phyloP scores from a whole-genome alignment of 2,329 filamentous ascomycete genomes.

The Fusarium sp. region DNA sequence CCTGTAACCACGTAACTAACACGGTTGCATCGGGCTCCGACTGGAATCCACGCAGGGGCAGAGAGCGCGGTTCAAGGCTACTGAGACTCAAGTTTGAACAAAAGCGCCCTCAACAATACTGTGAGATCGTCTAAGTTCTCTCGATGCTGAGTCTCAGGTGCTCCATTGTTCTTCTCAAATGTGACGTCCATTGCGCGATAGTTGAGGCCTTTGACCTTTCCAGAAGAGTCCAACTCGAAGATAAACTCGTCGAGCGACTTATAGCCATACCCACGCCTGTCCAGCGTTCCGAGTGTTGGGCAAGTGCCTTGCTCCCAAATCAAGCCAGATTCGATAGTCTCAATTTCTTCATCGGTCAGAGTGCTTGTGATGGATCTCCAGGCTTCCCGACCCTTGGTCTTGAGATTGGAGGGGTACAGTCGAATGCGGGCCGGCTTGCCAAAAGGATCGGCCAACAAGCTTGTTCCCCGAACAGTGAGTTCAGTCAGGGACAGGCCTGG shows the following conservation, averaged over 20 bases:
- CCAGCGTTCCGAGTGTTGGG: not conserved
- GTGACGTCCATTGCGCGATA: not conserved
- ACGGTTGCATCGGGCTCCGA: too few species aligned
- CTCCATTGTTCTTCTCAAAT: too few species aligned
- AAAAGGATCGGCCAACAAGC: too few species aligned
- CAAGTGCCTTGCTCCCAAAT: not conserved
- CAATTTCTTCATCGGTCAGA: not conserved
- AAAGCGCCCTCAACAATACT: not conserved
- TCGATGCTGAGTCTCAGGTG: too few species aligned
- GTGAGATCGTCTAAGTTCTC: not conserved
- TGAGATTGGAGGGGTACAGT: not conserved
- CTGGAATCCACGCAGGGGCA: too few species aligned
- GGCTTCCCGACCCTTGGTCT: not conserved
- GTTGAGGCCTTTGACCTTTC: not conserved
- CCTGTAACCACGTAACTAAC: too few species aligned
- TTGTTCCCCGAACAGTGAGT: too few species aligned
- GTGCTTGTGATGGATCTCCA: not conserved
- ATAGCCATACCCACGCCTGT: not conserved
- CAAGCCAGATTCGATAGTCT: not conserved
- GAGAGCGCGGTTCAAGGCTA: too few species aligned
- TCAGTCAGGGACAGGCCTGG: not conserved
- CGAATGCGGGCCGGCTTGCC: too few species aligned
- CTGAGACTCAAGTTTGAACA: too few species aligned
- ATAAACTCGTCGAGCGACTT: not conserved
- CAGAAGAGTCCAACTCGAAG: not conserved